Conservation (phyloP, 805 yeast species). For the Pichia heedii region DNA sequence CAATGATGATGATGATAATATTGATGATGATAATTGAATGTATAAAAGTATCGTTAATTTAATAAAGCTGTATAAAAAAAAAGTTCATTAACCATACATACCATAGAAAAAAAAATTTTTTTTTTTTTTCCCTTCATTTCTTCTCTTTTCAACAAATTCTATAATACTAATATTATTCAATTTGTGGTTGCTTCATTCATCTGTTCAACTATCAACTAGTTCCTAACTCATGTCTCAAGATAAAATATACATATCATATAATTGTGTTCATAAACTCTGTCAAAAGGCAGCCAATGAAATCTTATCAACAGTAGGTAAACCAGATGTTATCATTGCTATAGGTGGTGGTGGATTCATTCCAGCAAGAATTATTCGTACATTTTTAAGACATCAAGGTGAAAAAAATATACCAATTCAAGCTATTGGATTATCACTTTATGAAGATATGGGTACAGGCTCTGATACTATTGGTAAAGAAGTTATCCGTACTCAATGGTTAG, state of each 20-base stretch:
- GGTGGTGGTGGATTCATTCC: constrained; percentile 74
- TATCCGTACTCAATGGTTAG: constrained; percentile 84
- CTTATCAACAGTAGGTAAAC: constrained; percentile 25
- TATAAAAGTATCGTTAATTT: too few relatives aligned
- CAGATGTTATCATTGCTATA: constrained; percentile 54
- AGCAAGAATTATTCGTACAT: constrained; percentile 57
- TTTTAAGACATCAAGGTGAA: constrained; percentile 47
- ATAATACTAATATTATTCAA: too few relatives aligned
- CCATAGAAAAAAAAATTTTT: too few relatives aligned
- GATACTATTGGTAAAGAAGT: constrained; percentile 71
- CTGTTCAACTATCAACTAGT: too few relatives aligned
- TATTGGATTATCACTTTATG: constrained; percentile 57
- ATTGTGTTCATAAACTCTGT: constrained; percentile 75
- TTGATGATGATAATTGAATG: not conserved
- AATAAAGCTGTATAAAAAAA: too few relatives aligned
- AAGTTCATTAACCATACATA: too few relatives aligned
- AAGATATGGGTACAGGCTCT: constrained; percentile 39
- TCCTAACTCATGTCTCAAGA: constrained; percentile 33
- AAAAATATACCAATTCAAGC: constrained; percentile 66
- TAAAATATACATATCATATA: constrained; percentile 62
- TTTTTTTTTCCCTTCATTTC: too few relatives aligned
- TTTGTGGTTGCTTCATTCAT: too few relatives aligned
- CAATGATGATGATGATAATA: constrained; percentile 13
- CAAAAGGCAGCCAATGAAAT: constrained; percentile 36
- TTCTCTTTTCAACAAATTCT: too few relatives aligned